Evolutionary conservation across 257 asterid genomes (phyloP).

Genomic region (Ligustrum vulgare): DNA sequence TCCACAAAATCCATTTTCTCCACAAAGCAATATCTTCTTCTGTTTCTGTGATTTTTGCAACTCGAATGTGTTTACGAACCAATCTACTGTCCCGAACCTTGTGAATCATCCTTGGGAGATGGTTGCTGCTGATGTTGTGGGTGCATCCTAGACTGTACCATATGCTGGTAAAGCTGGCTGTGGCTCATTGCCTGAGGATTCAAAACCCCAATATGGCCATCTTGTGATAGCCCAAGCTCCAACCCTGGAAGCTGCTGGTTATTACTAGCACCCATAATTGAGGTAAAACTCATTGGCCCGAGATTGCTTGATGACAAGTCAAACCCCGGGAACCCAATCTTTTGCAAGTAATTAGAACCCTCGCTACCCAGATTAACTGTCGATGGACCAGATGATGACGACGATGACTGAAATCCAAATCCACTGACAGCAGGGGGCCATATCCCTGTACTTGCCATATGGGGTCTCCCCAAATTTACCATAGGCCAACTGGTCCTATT

Average conservation of each 20-base stretch:
- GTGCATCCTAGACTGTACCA: conserved; percentile 42
- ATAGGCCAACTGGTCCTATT: conserved; percentile 35
- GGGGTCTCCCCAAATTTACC: conserved; percentile 32
- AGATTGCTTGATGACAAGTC: conserved; percentile 48
- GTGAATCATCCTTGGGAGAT: conserved; percentile 55
- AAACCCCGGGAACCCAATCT: conserved; percentile 34
- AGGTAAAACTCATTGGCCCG: conserved; percentile 55
- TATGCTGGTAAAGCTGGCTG: conserved; percentile 64
- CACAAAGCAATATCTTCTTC: neutral
- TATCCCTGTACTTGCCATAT: conserved; percentile 24
- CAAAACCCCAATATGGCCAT: conserved; percentile 55
- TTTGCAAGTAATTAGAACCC: neutral
- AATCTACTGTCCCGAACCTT: conserved; percentile 50
- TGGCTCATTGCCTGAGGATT: conserved; percentile 42
- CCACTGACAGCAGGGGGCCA: conserved; percentile 31
- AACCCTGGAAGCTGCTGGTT: conserved; percentile 62
- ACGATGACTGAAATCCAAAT: conserved; percentile 30
- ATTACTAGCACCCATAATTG: conserved; percentile 48
- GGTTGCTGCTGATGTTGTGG: conserved; percentile 29
- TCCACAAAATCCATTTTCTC: neutral
- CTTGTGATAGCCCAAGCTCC: conserved; percentile 75
- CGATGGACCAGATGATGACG: conserved; percentile 24
- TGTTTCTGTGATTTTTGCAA: neutral
- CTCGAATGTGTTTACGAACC: neutral
- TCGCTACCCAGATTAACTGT: neutral